A percentile compares a stretch with the other conserved stretches of the same genome.
Evolutionary conservation across 1,139 yeast species (phyloP).

Genomic region (Pichia cactophila): DNA sequence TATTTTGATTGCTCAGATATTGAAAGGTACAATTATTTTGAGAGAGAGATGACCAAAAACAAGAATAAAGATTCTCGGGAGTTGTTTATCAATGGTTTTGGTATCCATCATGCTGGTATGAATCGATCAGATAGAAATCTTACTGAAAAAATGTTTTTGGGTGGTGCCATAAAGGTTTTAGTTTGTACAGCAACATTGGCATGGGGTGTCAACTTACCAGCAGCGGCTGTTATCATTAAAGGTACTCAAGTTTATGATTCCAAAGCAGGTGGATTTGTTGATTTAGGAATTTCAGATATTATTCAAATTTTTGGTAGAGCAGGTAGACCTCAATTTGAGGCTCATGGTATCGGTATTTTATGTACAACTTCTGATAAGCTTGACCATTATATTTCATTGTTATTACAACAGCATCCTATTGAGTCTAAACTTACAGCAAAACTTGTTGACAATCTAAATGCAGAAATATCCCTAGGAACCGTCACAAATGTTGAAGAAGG

Average conservation of each 20-base stretch:
- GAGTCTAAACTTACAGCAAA: slow-evolving; percentile 77
- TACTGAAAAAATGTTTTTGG: slow-evolving; percentile 78
- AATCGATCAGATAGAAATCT: slow-evolving; percentile 81
- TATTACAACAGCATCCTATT: slow-evolving; percentile 94
- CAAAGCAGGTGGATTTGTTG: slow-evolving; percentile 89
- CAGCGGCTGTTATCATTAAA: slow-evolving; percentile 92
- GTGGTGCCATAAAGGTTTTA: slow-evolving; percentile 81
- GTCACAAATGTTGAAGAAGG: slow-evolving; percentile 95
- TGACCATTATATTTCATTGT: slow-evolving; percentile 78
- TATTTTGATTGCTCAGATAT: slow-evolving; percentile 57
- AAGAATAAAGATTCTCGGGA: slow-evolving; percentile 77
- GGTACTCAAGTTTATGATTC: slow-evolving; percentile 96
- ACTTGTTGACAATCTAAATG: slow-evolving; percentile 85
- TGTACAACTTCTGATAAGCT: slow-evolving; percentile 76
- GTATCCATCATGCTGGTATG: slow-evolving; percentile 98
- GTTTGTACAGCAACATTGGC: slow-evolving; percentile 98
- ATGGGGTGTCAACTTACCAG: slow-evolving; percentile 99
- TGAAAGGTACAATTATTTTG: slow-evolving; percentile 39
- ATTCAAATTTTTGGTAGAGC: slow-evolving; percentile 99
- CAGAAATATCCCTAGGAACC: slow-evolving; percentile 91
- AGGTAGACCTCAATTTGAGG: slow-evolving; percentile 96
- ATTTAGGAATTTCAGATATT: slow-evolving; percentile 91
- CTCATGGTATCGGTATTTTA: slow-evolving; percentile 84
- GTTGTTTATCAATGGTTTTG: slow-evolving; percentile 75
- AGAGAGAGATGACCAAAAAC: slow-evolving; percentile 65